Conservation (phyloP, 73 alveolate species). For the Paramecium primaurelia region DNA sequence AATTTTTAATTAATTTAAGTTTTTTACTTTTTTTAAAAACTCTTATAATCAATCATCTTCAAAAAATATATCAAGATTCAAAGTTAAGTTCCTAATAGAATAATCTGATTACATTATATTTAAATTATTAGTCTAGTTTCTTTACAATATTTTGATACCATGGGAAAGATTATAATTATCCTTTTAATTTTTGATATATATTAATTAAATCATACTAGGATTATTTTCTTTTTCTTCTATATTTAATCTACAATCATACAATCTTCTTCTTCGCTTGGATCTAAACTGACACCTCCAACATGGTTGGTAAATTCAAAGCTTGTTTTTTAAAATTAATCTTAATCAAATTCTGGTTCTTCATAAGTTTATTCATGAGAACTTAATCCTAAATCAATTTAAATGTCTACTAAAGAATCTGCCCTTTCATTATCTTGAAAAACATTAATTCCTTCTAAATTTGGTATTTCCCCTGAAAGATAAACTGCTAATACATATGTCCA, state of each 20-base stretch:
- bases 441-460: neutral
- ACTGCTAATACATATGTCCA: conserved; percentile 35
- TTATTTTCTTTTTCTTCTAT: neutral
- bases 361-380: neutral
- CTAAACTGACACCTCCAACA: neutral
- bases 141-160: neutral
- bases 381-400: conserved; percentile 2
- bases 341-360: neutral
- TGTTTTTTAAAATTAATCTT: neutral
- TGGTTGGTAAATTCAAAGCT: neutral
- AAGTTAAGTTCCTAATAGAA: neutral
- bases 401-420: neutral
- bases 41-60: neutral
- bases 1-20: too few species aligned
- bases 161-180: too few species aligned
- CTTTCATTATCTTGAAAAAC: neutral
- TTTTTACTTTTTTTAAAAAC: neutral
- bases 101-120: neutral
- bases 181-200: neutral
- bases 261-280: neutral
- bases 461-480: neutral
- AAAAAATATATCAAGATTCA: neutral
- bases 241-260: neutral
- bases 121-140: too few species aligned
- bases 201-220: neutral